phyloP scores from a whole-genome alignment of 306 rosid species.

The Ochetophila trinervis region DNA sequence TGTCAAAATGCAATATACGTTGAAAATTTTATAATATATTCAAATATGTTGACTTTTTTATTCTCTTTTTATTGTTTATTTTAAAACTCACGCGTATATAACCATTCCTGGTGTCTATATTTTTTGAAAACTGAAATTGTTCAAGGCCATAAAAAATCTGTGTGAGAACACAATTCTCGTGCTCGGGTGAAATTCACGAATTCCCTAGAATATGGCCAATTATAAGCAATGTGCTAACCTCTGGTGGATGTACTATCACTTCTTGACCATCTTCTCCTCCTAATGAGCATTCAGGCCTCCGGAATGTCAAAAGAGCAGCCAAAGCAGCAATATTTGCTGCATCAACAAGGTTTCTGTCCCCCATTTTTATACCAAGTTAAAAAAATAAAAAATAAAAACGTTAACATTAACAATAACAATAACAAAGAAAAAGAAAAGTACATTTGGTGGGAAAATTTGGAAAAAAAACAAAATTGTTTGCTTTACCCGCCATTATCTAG shows the following conservation, averaged over 20 bases:
- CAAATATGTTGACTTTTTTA: not conserved
- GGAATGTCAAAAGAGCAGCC: constrained; percentile 71
- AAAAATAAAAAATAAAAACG: not conserved
- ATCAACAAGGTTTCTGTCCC: constrained; percentile 72
- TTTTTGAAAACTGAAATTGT: no score
- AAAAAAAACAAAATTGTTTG: not conserved
- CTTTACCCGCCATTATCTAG: constrained; percentile 85
- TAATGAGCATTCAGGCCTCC: constrained; percentile 83
- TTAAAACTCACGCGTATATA: no score
- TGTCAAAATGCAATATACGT: constrained; percentile 34
- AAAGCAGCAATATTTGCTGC: constrained; percentile 89
- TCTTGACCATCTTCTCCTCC: constrained; percentile 83
- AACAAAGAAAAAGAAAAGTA: not conserved
- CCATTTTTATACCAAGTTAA: constrained; percentile 11
- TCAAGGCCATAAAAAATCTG: no score
- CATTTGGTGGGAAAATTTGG: no score
- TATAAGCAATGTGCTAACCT: constrained; percentile 42
- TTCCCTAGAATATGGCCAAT: no score
- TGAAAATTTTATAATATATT: not conserved
- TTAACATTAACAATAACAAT: not conserved
- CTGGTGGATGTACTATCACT: constrained; percentile 81
- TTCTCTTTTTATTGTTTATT: not conserved
- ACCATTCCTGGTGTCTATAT: no score
- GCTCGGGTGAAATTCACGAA: no score
- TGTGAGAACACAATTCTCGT: no score